Base-by-base conservation (phyloP, 352 stramenopile genomes). In the Pythium rhizo-oryzae region DNA sequence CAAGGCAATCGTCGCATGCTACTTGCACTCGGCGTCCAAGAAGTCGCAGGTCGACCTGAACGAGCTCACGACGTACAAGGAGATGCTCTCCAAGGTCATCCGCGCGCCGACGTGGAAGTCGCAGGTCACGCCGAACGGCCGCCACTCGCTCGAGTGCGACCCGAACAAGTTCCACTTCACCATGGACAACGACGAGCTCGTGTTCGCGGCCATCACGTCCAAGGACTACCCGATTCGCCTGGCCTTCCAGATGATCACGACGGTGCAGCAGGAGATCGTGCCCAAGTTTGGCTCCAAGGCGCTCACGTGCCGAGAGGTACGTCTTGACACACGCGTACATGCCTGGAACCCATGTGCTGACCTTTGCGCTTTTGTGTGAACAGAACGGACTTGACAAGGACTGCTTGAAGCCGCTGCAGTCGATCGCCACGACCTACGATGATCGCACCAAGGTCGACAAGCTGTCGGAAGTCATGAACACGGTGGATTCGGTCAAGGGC, bases 131-230 rank as follows among this genome's bases (percentile, higher is more conserved):
- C 87, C 84, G n/a, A 94, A 96, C 67, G 83, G 82, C 49, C 82
- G 86, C 66, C 85, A 96, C 74, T 94, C 87, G 64, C 83, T 96
- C 58, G 85, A 96, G 56, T 94, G 87, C 67, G 84, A 94, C 61
- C 84, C 83, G 15, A 94, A 94, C 75, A 96, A 96, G 75, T 94
- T 94, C 69, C 85, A 96, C 70, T 94, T 94, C 67, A 94, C 83
- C 16, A 93, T 96, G 86, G 84, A 93, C 82, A 93, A 93, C 68
- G 84, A 94, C 65, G 84, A 96, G 70, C 81, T 94, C 43, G 85
- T 94, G 68, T 93, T 94, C 54, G 82, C 81, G 15, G 83, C 80
- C 50, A 92, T 94, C 69, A 93, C 84, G 7, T 72, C 79, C 65
- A 90, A 92, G 61, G 84, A 93, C 59, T 94, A 94, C 59, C 87